Evolutionary conservation across 1,139 yeast genomes (phyloP), one percentile per base, ranked within the genome.

Genomic region (Magnusiomyces clavatus): DNA sequence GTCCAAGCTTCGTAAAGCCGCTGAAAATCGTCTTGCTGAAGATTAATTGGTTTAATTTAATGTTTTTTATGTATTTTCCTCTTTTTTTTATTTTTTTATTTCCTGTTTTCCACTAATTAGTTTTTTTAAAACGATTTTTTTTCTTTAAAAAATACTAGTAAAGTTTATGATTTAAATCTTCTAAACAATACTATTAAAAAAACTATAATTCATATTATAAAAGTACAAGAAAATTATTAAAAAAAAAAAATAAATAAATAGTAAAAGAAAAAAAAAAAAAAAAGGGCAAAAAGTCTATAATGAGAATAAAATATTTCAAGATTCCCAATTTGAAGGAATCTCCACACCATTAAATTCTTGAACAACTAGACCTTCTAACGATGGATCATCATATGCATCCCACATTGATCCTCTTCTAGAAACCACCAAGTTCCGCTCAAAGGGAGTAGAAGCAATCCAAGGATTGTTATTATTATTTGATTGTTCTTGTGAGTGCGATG

Each of bases 1-100:
- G 72, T 66, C 69, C 38, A 74, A 74, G 34, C 76, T 83, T 46
- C 78, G 77, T 64, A 67, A 71, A 47, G 61, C 61, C 39, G 62
- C 61, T 51, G 72, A 68, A 59, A 60, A 58, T 53, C 58, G 66
- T 48, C 58, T 67, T 45, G 48, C 56, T 31, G 43, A 29, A n/a
- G 20, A 29, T 24, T 43, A 43, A 42, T 37, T n/a, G n/a, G n/a
- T 37, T 37, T 37, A 6, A 37, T 37, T n/a, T 37, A 35, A 35
- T 13, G 11, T 35, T 35, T 35, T 35, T 35, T 35, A 11, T 35
- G 11, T 35, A 11, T 35, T 35, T 35, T 35, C 13, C 10, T 37
- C 17, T 37, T 37, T 37, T 37, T 37, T n/a, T 37, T 16, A 6
- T 4, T 16, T 16, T n/a, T 5, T 37, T 8, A n/a, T 37, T 37